A percentile compares a stretch with the other conserved stretches of the same genome.
These are phyloP conservation scores for Microstegium vimineum DNA, from an alignment of 176 grass and related monocot genomes.

Conservation along the genomic window DNA sequence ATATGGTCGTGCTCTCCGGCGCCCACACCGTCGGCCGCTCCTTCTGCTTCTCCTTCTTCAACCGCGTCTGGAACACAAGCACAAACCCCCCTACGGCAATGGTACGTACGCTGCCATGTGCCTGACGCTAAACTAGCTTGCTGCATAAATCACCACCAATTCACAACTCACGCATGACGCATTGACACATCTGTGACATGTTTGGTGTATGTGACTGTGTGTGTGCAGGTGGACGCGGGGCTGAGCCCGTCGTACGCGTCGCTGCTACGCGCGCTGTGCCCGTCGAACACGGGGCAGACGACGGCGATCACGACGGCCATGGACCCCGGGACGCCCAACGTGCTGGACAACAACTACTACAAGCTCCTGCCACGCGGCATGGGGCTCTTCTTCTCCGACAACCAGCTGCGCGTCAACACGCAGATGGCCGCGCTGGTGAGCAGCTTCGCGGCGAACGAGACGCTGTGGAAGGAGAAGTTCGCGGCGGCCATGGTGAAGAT, in stretches of 20 bases:
- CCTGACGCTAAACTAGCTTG: too few species aligned
- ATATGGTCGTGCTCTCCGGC: slow-evolving; percentile 57
- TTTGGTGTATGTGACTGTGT: too few species aligned
- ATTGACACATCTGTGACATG: too few species aligned
- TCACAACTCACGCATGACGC: too few species aligned
- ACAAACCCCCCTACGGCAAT: not conserved
- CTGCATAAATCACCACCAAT: too few species aligned
- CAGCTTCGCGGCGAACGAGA: slow-evolving; percentile 35
- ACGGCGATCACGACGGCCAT: slow-evolving; percentile 28
- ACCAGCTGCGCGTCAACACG: slow-evolving; percentile 32
- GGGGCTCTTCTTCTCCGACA: slow-evolving; percentile 53
- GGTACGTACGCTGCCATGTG: not conserved
- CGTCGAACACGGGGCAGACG: slow-evolving; percentile 14
- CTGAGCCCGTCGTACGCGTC: slow-evolving; percentile 44
- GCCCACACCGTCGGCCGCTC: slow-evolving; percentile 48
- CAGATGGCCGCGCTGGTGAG: slow-evolving; percentile 20
- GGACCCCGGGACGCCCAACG: slow-evolving; percentile 34
- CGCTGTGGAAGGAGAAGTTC: slow-evolving; percentile 39
- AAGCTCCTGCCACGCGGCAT: slow-evolving; percentile 31
- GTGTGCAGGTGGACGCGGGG: slow-evolving; percentile 29
- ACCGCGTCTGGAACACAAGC: slow-evolving; percentile 22
- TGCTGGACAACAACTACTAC: slow-evolving; percentile 66
- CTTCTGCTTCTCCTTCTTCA: slow-evolving; percentile 32
- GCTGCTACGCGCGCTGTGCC: slow-evolving; percentile 38
- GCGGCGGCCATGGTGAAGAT: slow-evolving; percentile 52